Conservation (phyloP, 495 filamentous ascomycete species). For the Paragyromitra xinjiangensis region DNA sequence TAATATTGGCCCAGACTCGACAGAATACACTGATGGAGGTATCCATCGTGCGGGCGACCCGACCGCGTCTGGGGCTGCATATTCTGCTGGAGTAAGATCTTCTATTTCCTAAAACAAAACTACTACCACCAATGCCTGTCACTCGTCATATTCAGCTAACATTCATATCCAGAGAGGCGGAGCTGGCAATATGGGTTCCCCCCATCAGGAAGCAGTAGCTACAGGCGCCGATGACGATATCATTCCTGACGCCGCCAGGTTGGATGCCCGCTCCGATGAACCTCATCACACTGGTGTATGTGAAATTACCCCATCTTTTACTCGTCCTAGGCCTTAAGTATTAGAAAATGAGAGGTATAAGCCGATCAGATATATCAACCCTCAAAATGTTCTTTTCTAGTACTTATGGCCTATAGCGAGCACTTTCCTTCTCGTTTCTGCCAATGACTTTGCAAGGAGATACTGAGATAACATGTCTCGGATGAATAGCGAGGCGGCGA, state of each 20-base stretch:
- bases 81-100: constrained; percentile 54
- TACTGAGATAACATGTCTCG: constrained; percentile 2
- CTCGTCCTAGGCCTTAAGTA: background rate
- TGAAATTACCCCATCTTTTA: constrained; percentile 7
- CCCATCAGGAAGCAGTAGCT: constrained; percentile 30
- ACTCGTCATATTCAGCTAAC: constrained; percentile 21
- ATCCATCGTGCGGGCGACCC: constrained; percentile 55
- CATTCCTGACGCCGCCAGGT: constrained; percentile 49
- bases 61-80: constrained; percentile 45
- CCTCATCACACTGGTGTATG: constrained; percentile 53
- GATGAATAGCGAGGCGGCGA: constrained; percentile 45
- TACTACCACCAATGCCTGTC: background rate
- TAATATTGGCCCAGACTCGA: constrained; percentile 54
- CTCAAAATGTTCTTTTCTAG: background rate
- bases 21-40: constrained; percentile 54
- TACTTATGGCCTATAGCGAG: background rate
- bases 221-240: constrained; percentile 54
- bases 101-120: background rate
- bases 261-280: constrained; percentile 44
- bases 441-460: background rate
- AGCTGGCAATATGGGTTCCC: constrained; percentile 55
- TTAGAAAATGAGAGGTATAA: background rate
- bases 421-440: background rate
- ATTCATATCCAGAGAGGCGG: constrained; percentile 49
- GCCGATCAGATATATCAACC: background rate